A percentile compares a stretch with the other conserved stretches of the same genome.
Evolutionary conservation across 495 filamentous ascomycete genomes (phyloP).

Genomic region (Baudoinia panamericana): DNA sequence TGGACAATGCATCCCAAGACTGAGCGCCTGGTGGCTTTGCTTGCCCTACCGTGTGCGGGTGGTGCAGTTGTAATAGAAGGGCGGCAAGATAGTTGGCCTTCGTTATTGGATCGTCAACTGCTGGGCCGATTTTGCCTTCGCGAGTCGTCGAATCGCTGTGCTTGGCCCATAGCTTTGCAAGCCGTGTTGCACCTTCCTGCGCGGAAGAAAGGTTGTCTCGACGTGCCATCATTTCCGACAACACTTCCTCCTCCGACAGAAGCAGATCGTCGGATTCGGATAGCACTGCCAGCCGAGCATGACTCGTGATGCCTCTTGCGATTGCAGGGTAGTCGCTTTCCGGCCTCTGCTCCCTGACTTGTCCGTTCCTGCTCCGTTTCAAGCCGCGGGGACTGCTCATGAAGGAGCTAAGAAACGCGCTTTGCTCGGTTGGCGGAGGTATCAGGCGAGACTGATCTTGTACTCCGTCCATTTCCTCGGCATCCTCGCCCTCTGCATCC

Average conservation of each 20-base stretch:
- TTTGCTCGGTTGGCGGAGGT: constrained; percentile 1
- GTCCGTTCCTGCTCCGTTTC: constrained; percentile 15
- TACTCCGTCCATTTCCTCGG: constrained; percentile 24
- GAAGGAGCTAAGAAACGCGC: constrained; percentile 12
- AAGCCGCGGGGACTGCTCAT: constrained; percentile 11
- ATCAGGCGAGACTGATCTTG: neutral
- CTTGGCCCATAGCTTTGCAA: constrained; percentile 5
- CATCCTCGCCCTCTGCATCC: constrained; percentile 27
- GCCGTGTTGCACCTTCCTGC: neutral
- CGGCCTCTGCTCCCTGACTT: constrained; percentile 11
- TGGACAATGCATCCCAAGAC: constrained; percentile 23
- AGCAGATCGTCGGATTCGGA: constrained; percentile 12
- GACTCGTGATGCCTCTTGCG: constrained; percentile 4
- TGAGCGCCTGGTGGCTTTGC: constrained; percentile 21
- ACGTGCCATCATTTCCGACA: constrained; percentile 1
- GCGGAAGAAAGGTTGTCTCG: neutral
- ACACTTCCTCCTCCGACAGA: constrained; percentile 5
- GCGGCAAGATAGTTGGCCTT: constrained; percentile 64
- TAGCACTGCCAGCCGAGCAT: constrained; percentile 1
- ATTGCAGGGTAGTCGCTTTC: constrained; percentile 10
- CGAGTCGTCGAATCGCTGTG: constrained; percentile 5
- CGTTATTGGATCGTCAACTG: constrained; percentile 32
- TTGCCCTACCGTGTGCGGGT: constrained; percentile 40
- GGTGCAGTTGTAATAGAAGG: constrained; percentile 59
- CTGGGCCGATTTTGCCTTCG: constrained; percentile 9